Evolutionary conservation across 78 protist genomes (phyloP), one percentile per base, ranked within the genome.

Genomic region (Diacronema lutheri): DNA sequence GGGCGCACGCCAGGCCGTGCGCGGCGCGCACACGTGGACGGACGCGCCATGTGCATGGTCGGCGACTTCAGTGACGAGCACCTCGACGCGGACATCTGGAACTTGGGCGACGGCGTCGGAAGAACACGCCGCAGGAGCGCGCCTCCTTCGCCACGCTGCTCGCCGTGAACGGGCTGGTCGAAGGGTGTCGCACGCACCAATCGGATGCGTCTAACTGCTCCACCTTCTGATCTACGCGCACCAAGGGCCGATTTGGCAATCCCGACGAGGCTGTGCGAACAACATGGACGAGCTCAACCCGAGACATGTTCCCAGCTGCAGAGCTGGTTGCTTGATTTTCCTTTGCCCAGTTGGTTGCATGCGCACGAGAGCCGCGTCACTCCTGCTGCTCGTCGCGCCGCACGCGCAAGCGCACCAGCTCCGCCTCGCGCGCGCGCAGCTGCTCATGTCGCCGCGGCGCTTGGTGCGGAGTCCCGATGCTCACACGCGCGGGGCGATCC

Each of bases 51-150:
- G 14, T 46, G 35, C 33, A 29, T 68, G 31, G 11, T 68, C 76
- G 76, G 76, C 7, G 76, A 68, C n/a, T 25, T 68, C 14, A 37
- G 41, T 23, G 79, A 41, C 25, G 79, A 57, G 35, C 79, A 37
- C 35, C 57, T 71, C 19, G 79, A 71, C 33, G 57, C 31, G 23
- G 79, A 71, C 79, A 71, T 71, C 57, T 71, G 79, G 79, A 71
- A 71, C 79, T 44, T 3, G 50, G 50, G 50, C 50, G 50, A 44
- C 16, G 16, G 7, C 3, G 50, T 44, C 50, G 50, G 7, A 44
- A 7, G 31, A 21, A 4, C 12, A 71, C 79, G 44, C 84, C 68
- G 13, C 68, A 16, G 3, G 84, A 79, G 50, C 41, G 84, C 13
- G 84, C 3, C 7, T 16, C 84, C 14, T 79, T 79, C 25, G 68